Conservation (phyloP, 164 flowering plant species). For the Macadamia tetraphylla region DNA sequence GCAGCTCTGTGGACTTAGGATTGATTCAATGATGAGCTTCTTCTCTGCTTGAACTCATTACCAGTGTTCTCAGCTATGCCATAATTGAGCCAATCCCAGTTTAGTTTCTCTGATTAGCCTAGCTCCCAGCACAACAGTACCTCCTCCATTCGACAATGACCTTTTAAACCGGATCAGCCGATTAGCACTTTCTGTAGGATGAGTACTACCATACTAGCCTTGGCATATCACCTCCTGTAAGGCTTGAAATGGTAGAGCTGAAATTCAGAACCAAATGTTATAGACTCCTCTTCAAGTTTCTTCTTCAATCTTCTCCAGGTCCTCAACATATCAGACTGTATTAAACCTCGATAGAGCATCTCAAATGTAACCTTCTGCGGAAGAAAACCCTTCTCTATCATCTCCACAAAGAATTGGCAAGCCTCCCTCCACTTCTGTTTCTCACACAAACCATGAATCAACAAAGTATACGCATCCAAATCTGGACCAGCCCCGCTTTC, state of each 20-base stretch:
- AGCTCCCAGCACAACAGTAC: too few relatives aligned
- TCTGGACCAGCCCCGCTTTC: constrained; percentile 66
- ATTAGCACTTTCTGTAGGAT: too few relatives aligned
- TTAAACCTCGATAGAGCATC: constrained; percentile 73
- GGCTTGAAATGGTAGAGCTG: constrained; percentile 68
- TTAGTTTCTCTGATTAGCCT: too few relatives aligned
- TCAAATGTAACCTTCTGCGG: constrained; percentile 93
- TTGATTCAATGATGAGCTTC: too few relatives aligned
- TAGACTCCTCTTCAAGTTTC: constrained; percentile 82
- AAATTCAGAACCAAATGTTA: constrained; percentile 74
- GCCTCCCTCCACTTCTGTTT: constrained; percentile 77
- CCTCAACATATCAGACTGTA: constrained; percentile 83
- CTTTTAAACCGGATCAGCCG: too few relatives aligned
- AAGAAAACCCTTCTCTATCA: constrained; percentile 91
- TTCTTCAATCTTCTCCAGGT: constrained; percentile 96
- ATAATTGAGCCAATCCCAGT: too few relatives aligned
- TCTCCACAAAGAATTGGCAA: constrained; percentile 74
- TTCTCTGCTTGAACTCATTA: too few relatives aligned
- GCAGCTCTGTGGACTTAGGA: too few relatives aligned
- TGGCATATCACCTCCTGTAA: constrained; percentile 54
- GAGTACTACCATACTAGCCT: too few relatives aligned
- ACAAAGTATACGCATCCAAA: constrained; percentile 79
- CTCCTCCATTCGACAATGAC: too few relatives aligned
- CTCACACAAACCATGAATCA: constrained; percentile 80
- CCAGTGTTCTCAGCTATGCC: too few relatives aligned